A percentile compares a stretch with the other conserved stretches of the same genome.
Conservation (phyloP, 2,329 filamentous ascomycete species). For the Colletotrichum cereale region DNA sequence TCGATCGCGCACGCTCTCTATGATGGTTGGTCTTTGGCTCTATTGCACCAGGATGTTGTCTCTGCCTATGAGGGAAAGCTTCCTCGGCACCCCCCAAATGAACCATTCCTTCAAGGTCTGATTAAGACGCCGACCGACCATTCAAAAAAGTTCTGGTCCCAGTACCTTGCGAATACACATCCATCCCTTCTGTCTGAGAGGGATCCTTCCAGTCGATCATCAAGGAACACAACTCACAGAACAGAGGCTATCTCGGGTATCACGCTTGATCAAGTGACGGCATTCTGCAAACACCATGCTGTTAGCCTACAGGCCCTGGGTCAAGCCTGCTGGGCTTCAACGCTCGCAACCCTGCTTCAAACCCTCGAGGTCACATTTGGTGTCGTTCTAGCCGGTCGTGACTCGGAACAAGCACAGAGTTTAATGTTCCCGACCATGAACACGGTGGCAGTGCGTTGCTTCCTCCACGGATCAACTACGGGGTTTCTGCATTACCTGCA, state of each 20-base stretch:
- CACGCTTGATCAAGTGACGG: constrained; percentile 47
- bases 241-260: constrained; percentile 52
- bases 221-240: constrained; percentile 52
- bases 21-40: constrained; percentile 84
- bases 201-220: constrained; percentile 46
- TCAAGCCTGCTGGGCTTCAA: constrained; percentile 80
- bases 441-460: constrained; percentile 79
- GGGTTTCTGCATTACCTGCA: constrained; percentile 82
- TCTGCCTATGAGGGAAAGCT: constrained; percentile 69
- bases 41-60: constrained; percentile 79
- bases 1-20: constrained; percentile 90
- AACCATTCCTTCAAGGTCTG: constrained; percentile 67
- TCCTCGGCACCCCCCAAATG: constrained; percentile 59
- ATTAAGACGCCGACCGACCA: constrained; percentile 54
- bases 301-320: constrained; percentile 83
- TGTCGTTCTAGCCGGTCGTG: constrained; percentile 86
- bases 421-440: constrained; percentile 94
- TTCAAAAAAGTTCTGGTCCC: constrained; percentile 75
- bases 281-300: constrained; percentile 74
- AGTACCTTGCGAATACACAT: constrained; percentile 68
- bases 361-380: constrained; percentile 85
- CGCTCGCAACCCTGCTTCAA: constrained; percentile 72
- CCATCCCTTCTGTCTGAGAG: constrained; percentile 50
- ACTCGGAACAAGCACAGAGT: constrained; percentile 74
- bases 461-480: constrained; percentile 75